Base-by-base conservation (phyloP, 192 early-diverging fungal genomes). In the Coemansia sp. region DNA sequence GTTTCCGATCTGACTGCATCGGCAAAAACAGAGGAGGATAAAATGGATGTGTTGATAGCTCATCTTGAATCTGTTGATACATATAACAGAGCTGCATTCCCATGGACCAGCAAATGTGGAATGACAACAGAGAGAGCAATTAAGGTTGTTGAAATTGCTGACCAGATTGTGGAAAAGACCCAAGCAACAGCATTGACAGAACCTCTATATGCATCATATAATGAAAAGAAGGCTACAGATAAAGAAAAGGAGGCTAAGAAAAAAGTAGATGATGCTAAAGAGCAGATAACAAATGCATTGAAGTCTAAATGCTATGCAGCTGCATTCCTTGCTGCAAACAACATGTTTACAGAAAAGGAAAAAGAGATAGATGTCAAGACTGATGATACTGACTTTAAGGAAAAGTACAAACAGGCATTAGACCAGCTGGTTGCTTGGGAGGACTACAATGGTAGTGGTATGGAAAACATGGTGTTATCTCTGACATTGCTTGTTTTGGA, bases 221-320 rank as follows among this genome's bases (percentile, higher is more conserved):
- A 76, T 67, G 73, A 75, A 0, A 68, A 83, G 3, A 81, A 85
- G 11, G 66, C 61, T 39, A 87, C 84, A 45, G 86, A 87, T 20
- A 85, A 69, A 36, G 81, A 83, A 17, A 85, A 84, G 73, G 74
- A 85, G 71, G 51, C 76, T 54, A 85, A 84, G 77, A 88, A 93
- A 78, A 90, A 92, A 38, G 90, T 90, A 56, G 93, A 96, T 17
- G 69, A 84, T 36, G 88, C 86, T 54, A 93, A 92, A 74, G 79
- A 81, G 7, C 86, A 87, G n/a, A 70, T 94, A 32, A 68, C 91
- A 8, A 66, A 64, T 7, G 92, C 94, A 9, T 76, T 93, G 51
- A 65, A 71, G 3, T 67, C 85, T n/a, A 91, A 88, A 62, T 87
- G 84, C 51, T 74, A 83, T 36, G 85, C 87, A 15, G 73, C 88